A percentile compares a stretch with the other conserved stretches of the same genome.
Evolutionary conservation across 805 yeast species (phyloP).

Genomic region (Ogataea minuta): DNA sequence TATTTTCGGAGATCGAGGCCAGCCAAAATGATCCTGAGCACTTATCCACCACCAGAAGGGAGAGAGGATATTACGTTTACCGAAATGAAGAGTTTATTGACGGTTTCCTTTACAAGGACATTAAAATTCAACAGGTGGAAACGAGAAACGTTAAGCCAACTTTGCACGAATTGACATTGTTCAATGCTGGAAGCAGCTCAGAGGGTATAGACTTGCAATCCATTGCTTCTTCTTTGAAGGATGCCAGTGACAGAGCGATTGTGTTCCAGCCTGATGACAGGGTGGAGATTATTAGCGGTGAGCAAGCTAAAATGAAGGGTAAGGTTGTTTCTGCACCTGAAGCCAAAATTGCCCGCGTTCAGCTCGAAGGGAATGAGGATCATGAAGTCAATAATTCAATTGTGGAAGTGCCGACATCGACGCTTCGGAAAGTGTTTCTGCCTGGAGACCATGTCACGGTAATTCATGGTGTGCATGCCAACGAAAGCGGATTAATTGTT

Average conservation of each 20-base stretch:
- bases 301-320: constrained; percentile 88
- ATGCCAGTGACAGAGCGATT: constrained; percentile 51
- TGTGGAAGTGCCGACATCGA: constrained; percentile 78
- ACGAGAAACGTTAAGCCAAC: constrained; percentile 80
- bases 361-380: constrained; percentile 56
- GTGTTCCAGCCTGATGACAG: constrained; percentile 90
- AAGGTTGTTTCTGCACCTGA: constrained; percentile 65
- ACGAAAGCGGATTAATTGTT: constrained; percentile 94
- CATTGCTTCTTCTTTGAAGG: constrained; percentile 81
- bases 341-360: constrained; percentile 50
- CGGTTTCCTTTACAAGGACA: constrained; percentile 85
- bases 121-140: constrained; percentile 76
- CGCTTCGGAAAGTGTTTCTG: constrained; percentile 79
- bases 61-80: constrained; percentile 63
- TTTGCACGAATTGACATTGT: constrained; percentile 82
- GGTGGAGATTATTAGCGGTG: constrained; percentile 90
- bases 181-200: constrained; percentile 70
- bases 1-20: constrained; percentile 89
- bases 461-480: constrained; percentile 84
- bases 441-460: constrained; percentile 96
- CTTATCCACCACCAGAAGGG: constrained; percentile 58
- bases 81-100: constrained; percentile 85
- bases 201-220: constrained; percentile 88
- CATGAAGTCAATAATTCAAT: constrained; percentile 49
- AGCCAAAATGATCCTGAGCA: constrained; percentile 75